These are phyloP conservation scores for Epipyxis sp. DNA, from an alignment of 108 stramenopile species.

Conservation along the genomic window DNA sequence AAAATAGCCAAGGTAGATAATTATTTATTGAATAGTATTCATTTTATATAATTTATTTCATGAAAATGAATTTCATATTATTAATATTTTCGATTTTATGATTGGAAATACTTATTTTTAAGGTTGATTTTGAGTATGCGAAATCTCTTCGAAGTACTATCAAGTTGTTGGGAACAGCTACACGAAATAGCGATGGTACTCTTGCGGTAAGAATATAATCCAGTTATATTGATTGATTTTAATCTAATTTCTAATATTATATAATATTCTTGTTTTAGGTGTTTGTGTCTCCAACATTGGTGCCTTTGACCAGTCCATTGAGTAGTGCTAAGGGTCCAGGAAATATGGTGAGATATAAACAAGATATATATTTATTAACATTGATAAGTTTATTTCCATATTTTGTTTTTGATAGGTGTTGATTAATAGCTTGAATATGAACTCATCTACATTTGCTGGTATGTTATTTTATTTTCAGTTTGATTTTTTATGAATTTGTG, in stretches of 20 bases:
- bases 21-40: conserved; percentile 67
- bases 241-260: conserved; percentile 62
- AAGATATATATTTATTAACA: conserved; percentile 73
- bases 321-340: neutral
- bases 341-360: conserved; percentile 41
- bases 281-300: neutral
- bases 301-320: neutral
- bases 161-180: conserved; percentile 74
- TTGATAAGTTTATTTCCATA: conserved; percentile 65
- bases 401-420: conserved; percentile 64
- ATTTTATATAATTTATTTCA: neutral
- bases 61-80: neutral
- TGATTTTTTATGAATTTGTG: too few species aligned
- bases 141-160: conserved; percentile 74
- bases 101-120: too few species aligned
- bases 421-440: conserved; percentile 71
- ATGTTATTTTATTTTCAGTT: conserved; percentile 64
- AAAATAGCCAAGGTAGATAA: conserved; percentile 57
- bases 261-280: too few species aligned
- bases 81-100: neutral
- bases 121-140: conserved; percentile 61
- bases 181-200: conserved; percentile 12
- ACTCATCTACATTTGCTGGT: conserved; percentile 66
- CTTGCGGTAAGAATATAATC: conserved; percentile 66
- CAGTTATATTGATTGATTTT: conserved; percentile 74